phyloP scores from a whole-genome alignment of 2,329 filamentous ascomycete genomes.

The Colletotrichum echinochloae region DNA sequence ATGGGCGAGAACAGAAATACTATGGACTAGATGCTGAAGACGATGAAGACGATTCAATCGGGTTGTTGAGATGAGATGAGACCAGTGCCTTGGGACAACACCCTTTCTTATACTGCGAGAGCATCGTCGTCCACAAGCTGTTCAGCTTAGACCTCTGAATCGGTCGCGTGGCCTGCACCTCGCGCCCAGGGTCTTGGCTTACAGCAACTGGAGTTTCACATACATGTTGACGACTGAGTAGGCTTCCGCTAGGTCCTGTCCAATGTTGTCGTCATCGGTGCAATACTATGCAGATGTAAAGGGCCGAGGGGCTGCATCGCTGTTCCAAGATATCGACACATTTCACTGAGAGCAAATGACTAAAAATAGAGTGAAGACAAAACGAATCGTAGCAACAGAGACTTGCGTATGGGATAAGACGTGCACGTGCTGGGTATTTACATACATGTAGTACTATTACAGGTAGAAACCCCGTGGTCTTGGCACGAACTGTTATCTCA shows the following conservation, averaged over 20 bases:
- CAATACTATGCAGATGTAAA: background rate
- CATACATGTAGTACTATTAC: no score
- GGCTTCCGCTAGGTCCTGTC: background rate
- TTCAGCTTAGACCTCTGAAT: background rate
- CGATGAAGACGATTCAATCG: background rate
- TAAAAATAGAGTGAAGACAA: no score
- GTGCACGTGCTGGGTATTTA: background rate
- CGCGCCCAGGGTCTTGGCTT: background rate
- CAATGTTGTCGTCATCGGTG: background rate
- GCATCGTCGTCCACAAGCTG: background rate
- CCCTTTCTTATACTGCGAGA: constrained; percentile 1
- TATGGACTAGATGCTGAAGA: background rate
- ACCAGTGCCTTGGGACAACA: background rate
- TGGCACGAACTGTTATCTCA: background rate
- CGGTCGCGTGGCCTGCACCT: background rate
- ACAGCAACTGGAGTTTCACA: background rate
- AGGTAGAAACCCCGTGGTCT: background rate
- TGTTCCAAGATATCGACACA: background rate
- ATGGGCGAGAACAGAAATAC: background rate
- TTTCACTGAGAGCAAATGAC: constrained; percentile 26
- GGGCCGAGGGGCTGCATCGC: background rate
- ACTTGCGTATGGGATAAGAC: background rate
- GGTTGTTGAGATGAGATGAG: background rate
- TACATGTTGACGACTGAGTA: background rate
- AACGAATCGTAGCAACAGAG: background rate